These are phyloP conservation scores for Suillus subaureus DNA, from an alignment of 768 basidiomycete genomes.

Conservation along the genomic window DNA sequence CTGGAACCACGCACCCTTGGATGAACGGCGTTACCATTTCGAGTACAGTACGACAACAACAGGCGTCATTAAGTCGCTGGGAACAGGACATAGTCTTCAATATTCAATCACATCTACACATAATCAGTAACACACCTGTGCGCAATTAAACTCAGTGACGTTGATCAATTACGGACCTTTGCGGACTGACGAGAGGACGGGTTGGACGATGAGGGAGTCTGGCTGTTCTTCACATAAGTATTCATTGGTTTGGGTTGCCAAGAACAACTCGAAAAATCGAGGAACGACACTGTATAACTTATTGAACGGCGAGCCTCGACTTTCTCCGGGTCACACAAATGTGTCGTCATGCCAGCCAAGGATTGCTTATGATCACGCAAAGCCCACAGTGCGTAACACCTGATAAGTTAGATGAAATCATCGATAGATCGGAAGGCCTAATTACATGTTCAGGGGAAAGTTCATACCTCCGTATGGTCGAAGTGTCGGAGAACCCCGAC, in stretches of 20 bases:
- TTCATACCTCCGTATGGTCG: background rate
- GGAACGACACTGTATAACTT: background rate
- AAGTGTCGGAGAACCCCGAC: background rate
- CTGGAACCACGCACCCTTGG: background rate
- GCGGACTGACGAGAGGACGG: background rate
- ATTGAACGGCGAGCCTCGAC: background rate
- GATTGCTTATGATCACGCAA: slow-evolving; percentile 1
- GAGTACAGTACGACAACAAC: too few species aligned
- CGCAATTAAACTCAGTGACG: background rate
- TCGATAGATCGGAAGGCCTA: background rate
- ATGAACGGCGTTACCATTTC: background rate
- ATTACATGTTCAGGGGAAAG: background rate
- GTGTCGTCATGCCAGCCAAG: background rate
- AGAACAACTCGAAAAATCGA: background rate
- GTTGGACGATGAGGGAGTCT: background rate
- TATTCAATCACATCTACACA: background rate
- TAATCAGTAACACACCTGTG: background rate
- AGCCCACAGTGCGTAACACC: background rate
- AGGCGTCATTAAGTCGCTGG: too few species aligned
- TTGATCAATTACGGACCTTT: background rate
- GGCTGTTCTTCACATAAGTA: background rate
- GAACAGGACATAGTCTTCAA: background rate
- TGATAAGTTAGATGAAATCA: background rate
- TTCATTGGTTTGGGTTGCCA: background rate
- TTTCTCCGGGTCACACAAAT: background rate